Evolutionary conservation across 2,329 filamentous ascomycete genomes (phyloP).

Genomic region (Xylariaceae sp.): DNA sequence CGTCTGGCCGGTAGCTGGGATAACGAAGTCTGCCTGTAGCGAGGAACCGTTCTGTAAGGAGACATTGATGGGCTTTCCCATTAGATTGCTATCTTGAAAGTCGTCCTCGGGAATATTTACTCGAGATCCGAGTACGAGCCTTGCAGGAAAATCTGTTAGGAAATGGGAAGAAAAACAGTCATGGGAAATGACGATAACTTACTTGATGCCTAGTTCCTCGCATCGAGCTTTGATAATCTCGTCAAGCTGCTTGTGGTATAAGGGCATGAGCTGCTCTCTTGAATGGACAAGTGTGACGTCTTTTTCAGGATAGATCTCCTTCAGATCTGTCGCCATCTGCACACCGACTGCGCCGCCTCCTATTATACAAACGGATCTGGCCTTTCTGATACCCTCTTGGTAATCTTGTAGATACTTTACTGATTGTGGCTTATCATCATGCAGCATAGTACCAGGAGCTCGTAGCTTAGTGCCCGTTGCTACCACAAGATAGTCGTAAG

Average conservation of each 20-base stretch:
- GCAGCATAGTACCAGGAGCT: slow-evolving; percentile 34
- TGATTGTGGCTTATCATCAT: slow-evolving; percentile 32
- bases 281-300: slow-evolving; percentile 46
- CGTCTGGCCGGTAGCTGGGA: slow-evolving; percentile 47
- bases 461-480: slow-evolving; percentile 40
- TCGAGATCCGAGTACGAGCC: slow-evolving; percentile 26
- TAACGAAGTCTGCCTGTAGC: slow-evolving; percentile 39
- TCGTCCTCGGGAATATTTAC: slow-evolving; percentile 26
- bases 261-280: slow-evolving; percentile 38
- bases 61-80: slow-evolving; percentile 21
- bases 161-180: background rate
- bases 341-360: slow-evolving; percentile 50
- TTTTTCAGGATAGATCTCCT: slow-evolving; percentile 43
- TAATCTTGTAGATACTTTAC: slow-evolving; percentile 32
- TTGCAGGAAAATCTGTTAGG: background rate
- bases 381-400: slow-evolving; percentile 31
- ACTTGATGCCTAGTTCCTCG: slow-evolving; percentile 35
- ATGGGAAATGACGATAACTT: slow-evolving; percentile 1
- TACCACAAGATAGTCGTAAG: slow-evolving; percentile 42
- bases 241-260: slow-evolving; percentile 40
- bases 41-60: slow-evolving; percentile 31
- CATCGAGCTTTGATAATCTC: slow-evolving; percentile 35
- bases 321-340: slow-evolving; percentile 47
- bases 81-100: slow-evolving; percentile 15
- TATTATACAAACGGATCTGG: slow-evolving; percentile 31